These are phyloP conservation scores for Juglanconis sp. DNA, from an alignment of 2,329 filamentous ascomycete species.

Conservation along the genomic window DNA sequence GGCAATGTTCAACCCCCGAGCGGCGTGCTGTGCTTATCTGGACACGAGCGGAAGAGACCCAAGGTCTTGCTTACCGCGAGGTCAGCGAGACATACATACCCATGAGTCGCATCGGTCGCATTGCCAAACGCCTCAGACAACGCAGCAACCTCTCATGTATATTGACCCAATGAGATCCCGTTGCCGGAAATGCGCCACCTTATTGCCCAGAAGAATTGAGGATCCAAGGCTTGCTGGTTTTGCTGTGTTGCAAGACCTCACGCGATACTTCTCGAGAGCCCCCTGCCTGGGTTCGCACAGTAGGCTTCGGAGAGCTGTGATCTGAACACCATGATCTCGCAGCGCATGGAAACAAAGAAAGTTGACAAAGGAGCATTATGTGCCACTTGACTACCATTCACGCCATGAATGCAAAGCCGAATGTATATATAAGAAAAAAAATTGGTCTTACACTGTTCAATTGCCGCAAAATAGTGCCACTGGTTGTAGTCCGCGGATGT, in stretches of 20 bases:
- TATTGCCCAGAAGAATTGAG: not conserved
- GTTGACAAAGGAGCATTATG: not conserved
- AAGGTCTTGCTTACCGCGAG: constrained; percentile 11
- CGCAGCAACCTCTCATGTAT: constrained; percentile 10
- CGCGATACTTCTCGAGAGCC: not conserved
- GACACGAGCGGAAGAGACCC: not conserved
- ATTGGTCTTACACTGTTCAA: constrained; percentile 6
- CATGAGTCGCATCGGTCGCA: not conserved
- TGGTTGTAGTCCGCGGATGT: not conserved
- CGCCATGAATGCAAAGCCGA: not conserved
- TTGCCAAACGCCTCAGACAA: not conserved
- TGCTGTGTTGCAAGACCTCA: not conserved
- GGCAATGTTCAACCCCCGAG: not conserved
- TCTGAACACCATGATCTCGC: not conserved
- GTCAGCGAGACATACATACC: constrained; percentile 7
- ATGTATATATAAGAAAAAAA: constrained; percentile 1
- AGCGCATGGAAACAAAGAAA: not conserved
- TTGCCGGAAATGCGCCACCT: constrained; percentile 1
- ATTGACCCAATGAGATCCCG: not conserved
- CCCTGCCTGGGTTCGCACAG: not conserved
- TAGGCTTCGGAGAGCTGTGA: not conserved
- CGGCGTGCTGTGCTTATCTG: not conserved
- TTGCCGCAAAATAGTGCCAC: constrained; percentile 2
- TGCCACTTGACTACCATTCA: not conserved
- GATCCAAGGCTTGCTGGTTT: not conserved